A percentile compares a stretch with the other conserved stretches of the same genome.
phyloP scores from a whole-genome alignment of 2,329 filamentous ascomycete genomes.

The Talaromyces atroroseus region DNA sequence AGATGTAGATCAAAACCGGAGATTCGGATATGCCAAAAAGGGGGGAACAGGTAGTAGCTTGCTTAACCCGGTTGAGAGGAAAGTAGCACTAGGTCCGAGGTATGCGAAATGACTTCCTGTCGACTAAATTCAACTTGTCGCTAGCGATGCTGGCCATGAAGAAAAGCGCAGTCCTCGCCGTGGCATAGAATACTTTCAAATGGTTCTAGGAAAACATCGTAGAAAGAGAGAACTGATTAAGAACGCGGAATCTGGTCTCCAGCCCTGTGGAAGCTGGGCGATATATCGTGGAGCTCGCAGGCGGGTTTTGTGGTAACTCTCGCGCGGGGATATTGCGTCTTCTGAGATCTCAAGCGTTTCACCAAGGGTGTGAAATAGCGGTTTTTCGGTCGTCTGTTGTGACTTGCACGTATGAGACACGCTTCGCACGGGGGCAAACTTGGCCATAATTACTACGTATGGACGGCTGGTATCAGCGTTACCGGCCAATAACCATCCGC shows the following conservation, averaged over 20 bases:
- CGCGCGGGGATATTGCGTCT: not conserved
- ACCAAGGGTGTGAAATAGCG: not conserved
- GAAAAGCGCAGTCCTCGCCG: not conserved
- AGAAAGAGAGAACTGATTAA: not conserved
- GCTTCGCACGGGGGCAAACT: constrained; percentile 4
- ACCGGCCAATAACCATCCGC: not conserved
- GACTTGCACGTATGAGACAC: constrained; percentile 8
- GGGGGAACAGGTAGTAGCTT: not conserved
- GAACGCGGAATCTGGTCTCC: not conserved
- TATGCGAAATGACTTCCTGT: constrained; percentile 7
- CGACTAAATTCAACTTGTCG: constrained; percentile 5
- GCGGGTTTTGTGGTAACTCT: not conserved
- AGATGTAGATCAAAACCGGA: not conserved
- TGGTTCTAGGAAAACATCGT: constrained; percentile 1
- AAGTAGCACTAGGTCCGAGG: not conserved
- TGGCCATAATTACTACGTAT: not conserved
- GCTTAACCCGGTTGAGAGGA: not conserved
- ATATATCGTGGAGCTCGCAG: not conserved
- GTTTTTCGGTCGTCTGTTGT: not conserved
- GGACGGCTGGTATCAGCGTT: not conserved
- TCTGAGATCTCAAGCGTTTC: not conserved
- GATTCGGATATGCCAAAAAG: not conserved
- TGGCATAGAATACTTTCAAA: constrained; percentile 1
- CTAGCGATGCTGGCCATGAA: constrained; percentile 16
- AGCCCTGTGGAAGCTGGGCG: not conserved